Conservation (phyloP, 148 eudicot species). For the Euryodendron excelsum region DNA sequence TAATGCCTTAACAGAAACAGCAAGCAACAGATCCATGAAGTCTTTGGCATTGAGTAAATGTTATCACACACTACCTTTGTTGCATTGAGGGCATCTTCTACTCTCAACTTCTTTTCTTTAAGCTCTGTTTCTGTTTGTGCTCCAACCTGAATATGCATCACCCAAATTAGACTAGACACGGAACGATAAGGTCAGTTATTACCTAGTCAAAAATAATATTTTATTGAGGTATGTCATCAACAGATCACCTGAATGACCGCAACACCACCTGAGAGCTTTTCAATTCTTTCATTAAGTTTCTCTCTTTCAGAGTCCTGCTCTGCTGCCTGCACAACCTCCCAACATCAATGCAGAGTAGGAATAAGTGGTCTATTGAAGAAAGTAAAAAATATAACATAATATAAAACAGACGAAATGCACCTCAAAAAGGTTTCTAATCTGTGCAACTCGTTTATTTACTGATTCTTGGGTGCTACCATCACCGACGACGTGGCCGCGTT, state of each 20-base stretch:
- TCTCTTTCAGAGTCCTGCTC: conserved; percentile 59
- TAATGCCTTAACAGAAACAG: background rate
- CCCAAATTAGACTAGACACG: background rate
- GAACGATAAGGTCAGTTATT: background rate
- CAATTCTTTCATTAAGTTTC: conserved; percentile 76
- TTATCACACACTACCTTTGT: conserved; percentile 40
- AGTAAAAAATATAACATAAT: background rate
- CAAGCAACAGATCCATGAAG: background rate
- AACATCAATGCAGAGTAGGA: background rate
- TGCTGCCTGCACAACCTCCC: conserved; percentile 37
- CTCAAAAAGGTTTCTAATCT: conserved; percentile 52
- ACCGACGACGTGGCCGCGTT: conserved; percentile 50
- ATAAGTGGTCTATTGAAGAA: background rate
- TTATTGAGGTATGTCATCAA: background rate
- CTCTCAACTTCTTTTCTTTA: conserved; percentile 73
- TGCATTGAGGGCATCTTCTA: conserved; percentile 78
- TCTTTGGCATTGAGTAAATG: background rate
- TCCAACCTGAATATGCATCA: conserved; percentile 45
- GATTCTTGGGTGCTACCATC: conserved; percentile 66
- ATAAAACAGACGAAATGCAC: conserved; percentile 20
- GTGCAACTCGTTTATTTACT: conserved; percentile 48
- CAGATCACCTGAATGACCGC: conserved; percentile 62
- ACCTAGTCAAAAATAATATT: background rate
- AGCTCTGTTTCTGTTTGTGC: conserved; percentile 82
- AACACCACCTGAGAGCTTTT: conserved; percentile 77